phyloP scores from a whole-genome alignment of 352 stramenopile species.

The Aphanomyces euteiches region DNA sequence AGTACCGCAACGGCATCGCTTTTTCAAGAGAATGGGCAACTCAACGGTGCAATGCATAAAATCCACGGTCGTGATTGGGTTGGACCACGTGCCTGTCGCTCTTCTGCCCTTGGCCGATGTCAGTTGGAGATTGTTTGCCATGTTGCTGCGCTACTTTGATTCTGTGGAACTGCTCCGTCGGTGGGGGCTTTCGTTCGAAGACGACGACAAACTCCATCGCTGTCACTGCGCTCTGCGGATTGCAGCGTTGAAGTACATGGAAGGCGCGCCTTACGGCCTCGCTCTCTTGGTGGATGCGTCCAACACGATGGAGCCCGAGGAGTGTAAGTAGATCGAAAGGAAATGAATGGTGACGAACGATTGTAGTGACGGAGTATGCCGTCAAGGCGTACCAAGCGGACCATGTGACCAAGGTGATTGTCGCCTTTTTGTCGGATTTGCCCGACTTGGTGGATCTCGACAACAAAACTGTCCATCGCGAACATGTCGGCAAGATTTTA shows the following conservation, averaged over 20 bases:
- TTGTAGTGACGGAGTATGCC: neutral
- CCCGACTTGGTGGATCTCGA: neutral
- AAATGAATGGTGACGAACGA: neutral
- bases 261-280: neutral
- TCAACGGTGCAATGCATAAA: too few species aligned
- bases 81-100: too few species aligned
- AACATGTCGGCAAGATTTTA: neutral
- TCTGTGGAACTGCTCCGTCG: neutral
- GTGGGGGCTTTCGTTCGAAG: neutral
- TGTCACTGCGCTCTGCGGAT: neutral
- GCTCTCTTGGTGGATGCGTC: neutral
- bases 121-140: neutral
- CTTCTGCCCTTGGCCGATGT: too few species aligned
- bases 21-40: neutral
- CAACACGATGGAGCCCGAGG: neutral
- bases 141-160: neutral
- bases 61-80: too few species aligned
- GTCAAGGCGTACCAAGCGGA: neutral
- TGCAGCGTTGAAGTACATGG: neutral
- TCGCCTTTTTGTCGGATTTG: neutral
- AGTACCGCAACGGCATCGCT: conserved; percentile 5
- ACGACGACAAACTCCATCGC: neutral
- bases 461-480: neutral
- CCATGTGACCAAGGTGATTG: neutral
- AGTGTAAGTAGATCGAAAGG: neutral